These are phyloP conservation scores for Haberlea rhodopensis DNA, from an alignment of 257 asterid genomes.

Conservation along the genomic window DNA sequence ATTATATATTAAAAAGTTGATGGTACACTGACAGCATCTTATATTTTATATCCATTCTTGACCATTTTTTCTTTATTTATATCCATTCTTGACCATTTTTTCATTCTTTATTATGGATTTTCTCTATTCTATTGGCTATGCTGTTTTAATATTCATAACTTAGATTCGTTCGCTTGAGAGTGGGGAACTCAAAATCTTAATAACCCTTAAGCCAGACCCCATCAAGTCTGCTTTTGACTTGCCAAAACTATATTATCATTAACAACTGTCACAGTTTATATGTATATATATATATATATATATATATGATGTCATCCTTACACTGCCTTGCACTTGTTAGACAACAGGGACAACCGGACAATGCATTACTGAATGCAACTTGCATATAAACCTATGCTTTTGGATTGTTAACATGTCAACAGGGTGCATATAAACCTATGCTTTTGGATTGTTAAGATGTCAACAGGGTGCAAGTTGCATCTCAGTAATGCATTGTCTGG, in stretches of 20 bases:
- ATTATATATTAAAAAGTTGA: slow-evolving; percentile 3
- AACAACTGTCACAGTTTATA: slow-evolving; percentile 13
- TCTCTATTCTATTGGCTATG: slow-evolving; percentile 14
- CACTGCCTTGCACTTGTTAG: too few species aligned
- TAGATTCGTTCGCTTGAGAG: slow-evolving; percentile 39
- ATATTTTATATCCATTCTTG: slow-evolving; percentile 28
- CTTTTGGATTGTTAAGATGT: too few species aligned
- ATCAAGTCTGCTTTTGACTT: slow-evolving; percentile 46
- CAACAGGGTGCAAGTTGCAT: too few species aligned
- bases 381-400: too few species aligned
- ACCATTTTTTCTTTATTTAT: slow-evolving; percentile 13
- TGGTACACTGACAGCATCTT: slow-evolving; percentile 29
- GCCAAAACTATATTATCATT: slow-evolving; percentile 9
- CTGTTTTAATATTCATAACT: slow-evolving; percentile 29
- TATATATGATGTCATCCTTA: too few species aligned
- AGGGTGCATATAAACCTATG: too few species aligned
- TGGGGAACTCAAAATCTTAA: slow-evolving; percentile 43
- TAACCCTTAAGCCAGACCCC: slow-evolving; percentile 29
- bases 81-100: too few species aligned
- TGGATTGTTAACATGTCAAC: too few species aligned
- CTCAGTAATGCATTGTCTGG: too few species aligned
- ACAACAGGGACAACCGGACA: too few species aligned
- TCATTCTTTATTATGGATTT: background rate
- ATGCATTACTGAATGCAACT: too few species aligned
- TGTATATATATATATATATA: background rate